Base-by-base conservation (phyloP, 176 grass and related monocot species). In the Oryza punctata region DNA sequence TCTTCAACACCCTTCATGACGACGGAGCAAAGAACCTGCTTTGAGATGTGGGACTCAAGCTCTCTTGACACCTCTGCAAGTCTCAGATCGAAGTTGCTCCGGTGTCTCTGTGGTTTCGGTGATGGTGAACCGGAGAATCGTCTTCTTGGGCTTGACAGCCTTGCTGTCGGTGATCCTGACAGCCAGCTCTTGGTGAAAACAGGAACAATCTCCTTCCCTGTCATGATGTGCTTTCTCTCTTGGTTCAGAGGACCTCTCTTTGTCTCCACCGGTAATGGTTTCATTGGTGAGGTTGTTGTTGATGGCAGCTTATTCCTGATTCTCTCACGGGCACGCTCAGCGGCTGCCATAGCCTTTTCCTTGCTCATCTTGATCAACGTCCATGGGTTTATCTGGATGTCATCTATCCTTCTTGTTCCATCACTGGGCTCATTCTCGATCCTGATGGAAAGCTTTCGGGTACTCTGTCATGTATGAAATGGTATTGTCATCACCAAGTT, bases 341-440 rank as follows among this genome's bases (percentile, higher is more conserved):
- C 89, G 0, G 96, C 91, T 27, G 83, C 89, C 86, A 99, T 81
- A 75, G 96, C 89, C 70, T 92, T 99, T 37, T 96, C 91, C 70
- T 88, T 89, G 65, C 93, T 99, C 93, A 99, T 99, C 85, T 89
- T 90, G 27, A 95, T 89, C 78, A 99, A 85, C 21, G 72, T 93
- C 96, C 93, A 99, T 77, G 96, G 93, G 32, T 96, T 91, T 64
- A 99, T 96, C 65, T 94, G 74, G 81, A 90, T 83, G 75, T 90
- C 94, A 77, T 82, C 66, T 2, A 88, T 93, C 75, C 73, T 91
- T 82, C 76, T 82, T 38, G 87, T 83, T 46, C 69, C 67, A 64
- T 89, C 82, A 24, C 30, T 75, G 35, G 90, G 78, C 47, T 96
- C 87, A 21, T 86, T 89, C 40, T 99, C 96, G 1, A 99, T 87